Evolutionary conservation across 1,139 yeast genomes (phyloP).

Genomic region (Wickerhamomyces sp.): DNA sequence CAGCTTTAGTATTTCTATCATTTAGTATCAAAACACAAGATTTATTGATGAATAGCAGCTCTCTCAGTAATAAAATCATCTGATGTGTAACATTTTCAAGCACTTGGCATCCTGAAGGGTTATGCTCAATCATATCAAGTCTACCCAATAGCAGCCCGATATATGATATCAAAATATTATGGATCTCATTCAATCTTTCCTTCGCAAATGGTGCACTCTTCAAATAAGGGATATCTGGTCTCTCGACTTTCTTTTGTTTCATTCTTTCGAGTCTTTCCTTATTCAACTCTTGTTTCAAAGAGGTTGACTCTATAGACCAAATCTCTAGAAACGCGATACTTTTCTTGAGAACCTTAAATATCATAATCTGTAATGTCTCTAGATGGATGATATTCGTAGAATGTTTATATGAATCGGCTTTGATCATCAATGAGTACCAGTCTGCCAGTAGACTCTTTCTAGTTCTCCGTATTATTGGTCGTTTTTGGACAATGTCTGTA

Average conservation of each 20-base stretch:
- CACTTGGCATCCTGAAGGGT: conserved; percentile 61
- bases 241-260: conserved; percentile 9
- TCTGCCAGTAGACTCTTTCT: conserved; percentile 83
- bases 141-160: conserved; percentile 70
- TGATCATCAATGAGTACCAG: conserved; percentile 82
- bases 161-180: conserved; percentile 63
- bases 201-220: conserved; percentile 62
- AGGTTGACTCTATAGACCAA: conserved; percentile 60
- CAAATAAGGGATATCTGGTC: conserved; percentile 27
- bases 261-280: neutral
- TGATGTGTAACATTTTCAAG: conserved; percentile 66
- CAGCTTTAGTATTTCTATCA: conserved; percentile 27
- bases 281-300: conserved; percentile 23
- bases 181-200: conserved; percentile 68
- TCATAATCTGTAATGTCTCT: conserved; percentile 65
- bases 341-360: conserved; percentile 68
- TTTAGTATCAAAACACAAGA: conserved; percentile 32
- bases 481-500: conserved; percentile 66
- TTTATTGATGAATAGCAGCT: conserved; percentile 57
- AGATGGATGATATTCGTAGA: conserved; percentile 63
- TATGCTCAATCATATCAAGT: conserved; percentile 69
- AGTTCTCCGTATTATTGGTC: conserved; percentile 64
- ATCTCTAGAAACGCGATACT: conserved; percentile 69
- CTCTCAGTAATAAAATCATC: conserved; percentile 57
- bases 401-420: conserved; percentile 79